Evolutionary conservation across 2,329 filamentous ascomycete species (phyloP), one percentile per base, ranked within the genome.

Genomic region (Hymenoscyphus linearis): DNA sequence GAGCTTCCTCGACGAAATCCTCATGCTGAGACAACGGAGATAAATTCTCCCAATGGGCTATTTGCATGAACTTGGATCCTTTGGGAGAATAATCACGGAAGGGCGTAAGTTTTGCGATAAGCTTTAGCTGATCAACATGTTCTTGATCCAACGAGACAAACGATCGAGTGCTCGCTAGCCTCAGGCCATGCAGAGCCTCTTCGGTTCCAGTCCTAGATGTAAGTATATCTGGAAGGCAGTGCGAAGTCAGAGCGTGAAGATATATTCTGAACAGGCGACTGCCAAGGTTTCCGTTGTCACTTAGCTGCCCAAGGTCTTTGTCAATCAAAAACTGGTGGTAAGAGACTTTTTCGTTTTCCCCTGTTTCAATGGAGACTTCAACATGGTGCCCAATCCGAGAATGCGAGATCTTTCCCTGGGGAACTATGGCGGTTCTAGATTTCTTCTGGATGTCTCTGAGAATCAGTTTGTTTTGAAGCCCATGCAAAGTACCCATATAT

Each of bases 381-480:
- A 77, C 68, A 65, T 80, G 74, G 4, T 63, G 13, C 4, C 57
- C 36, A 37, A 4, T 16, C 72, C 73, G 16, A 64, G 54, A 57
- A 70, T 76, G 0, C 14, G 7, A 40, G 0, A 78, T 25, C 0
- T 57, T 4, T 0, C 84, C 82, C 0, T 83, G 62, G 0, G 86
- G 81, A 0, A 89, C 73, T 0, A 89, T 73, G 5, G 88, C 73
- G 37, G 77, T 84, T 2, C 77, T 74, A 0, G 68, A 61, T 0
- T 59, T 66, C 47, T 82, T 79, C 0, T 66, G 60, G 0, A 68
- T 57, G n/a, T 80, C 78, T 0, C 79, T 76, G 13, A 87, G 70
- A 0, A 89, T 78, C 2, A 88, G 71, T 68, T 82, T 87, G 69
- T 80, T 85, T 1, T 73, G 61, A 0, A 89, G 73, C 0, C 87